These are phyloP conservation scores for Ogataea henricii DNA, from an alignment of 805 yeast genomes.

Conservation along the genomic window DNA sequence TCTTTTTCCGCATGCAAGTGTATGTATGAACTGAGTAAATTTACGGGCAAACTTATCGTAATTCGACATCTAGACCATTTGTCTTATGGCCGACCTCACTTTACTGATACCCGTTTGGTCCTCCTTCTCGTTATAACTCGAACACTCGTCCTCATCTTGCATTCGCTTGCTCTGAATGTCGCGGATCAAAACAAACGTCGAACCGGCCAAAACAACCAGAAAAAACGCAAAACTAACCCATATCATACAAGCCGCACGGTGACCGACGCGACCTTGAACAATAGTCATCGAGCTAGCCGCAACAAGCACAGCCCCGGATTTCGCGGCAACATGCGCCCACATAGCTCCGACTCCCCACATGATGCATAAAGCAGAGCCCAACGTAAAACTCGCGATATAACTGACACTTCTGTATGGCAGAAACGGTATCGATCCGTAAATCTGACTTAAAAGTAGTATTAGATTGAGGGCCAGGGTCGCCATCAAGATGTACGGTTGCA, in stretches of 20 bases:
- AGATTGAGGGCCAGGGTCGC: conserved; percentile 48
- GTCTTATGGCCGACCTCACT: conserved; percentile 4
- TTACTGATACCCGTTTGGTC: background rate
- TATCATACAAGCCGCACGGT: conserved; percentile 55
- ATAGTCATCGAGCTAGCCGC: conserved; percentile 53
- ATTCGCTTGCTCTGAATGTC: conserved; percentile 27
- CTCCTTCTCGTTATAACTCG: background rate
- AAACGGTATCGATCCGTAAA: conserved; percentile 50
- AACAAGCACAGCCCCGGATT: conserved; percentile 45
- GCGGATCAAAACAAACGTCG: conserved; percentile 38
- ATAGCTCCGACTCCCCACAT: conserved; percentile 68
- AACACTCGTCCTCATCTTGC: background rate
- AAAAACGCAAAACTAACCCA: conserved; percentile 62
- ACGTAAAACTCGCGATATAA: conserved; percentile 31
- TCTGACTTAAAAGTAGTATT: conserved; percentile 40
- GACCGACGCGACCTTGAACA: conserved; percentile 46
- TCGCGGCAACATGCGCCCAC: conserved; percentile 60
- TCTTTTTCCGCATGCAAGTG: background rate
- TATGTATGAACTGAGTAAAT: background rate
- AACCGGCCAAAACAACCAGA: conserved; percentile 41
- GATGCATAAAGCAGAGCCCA: conserved; percentile 42
- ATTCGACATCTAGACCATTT: background rate
- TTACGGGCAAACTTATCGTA: background rate
- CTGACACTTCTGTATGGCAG: conserved; percentile 43
- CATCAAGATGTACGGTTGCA: conserved; percentile 58